These are phyloP conservation scores for Sporothrix euskadiensis DNA, from an alignment of 2,329 filamentous ascomycete genomes.

Conservation along the genomic window DNA sequence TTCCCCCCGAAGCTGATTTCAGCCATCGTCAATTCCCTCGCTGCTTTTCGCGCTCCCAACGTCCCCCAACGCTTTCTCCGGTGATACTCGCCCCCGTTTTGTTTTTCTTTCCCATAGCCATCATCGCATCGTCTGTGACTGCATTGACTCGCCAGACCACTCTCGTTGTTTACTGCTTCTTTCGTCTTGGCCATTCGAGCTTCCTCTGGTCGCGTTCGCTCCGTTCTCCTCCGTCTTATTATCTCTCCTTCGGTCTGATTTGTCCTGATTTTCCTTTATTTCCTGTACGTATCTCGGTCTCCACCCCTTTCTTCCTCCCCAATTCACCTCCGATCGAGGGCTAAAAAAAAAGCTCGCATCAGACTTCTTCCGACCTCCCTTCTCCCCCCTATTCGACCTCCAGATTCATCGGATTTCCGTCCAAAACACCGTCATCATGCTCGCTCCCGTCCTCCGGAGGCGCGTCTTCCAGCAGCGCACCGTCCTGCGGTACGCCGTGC, in stretches of 20 bases:
- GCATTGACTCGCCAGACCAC: constrained; percentile 9
- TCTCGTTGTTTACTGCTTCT: constrained; percentile 2
- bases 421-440: constrained; percentile 49
- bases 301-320: constrained; percentile 27
- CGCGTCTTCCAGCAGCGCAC: constrained; percentile 57
- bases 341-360: constrained; percentile 27
- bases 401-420: constrained; percentile 26
- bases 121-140: constrained; percentile 10
- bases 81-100: constrained; percentile 15
- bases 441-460: constrained; percentile 64
- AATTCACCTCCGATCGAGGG: constrained; percentile 27
- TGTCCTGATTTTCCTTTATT: not conserved
- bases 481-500: constrained; percentile 53
- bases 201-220: not conserved
- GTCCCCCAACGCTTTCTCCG: constrained; percentile 27
- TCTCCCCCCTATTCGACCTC: constrained; percentile 8
- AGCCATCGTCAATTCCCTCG: constrained; percentile 29
- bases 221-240: constrained; percentile 25
- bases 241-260: constrained; percentile 9
- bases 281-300: constrained; percentile 20
- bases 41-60: constrained; percentile 22
- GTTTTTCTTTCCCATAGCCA: constrained; percentile 12
- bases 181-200: constrained; percentile 7
- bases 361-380: constrained; percentile 17
- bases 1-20: constrained; percentile 29